Conservation (phyloP, 805 yeast genomes). For the Nakazawaea wyomingensis region DNA sequence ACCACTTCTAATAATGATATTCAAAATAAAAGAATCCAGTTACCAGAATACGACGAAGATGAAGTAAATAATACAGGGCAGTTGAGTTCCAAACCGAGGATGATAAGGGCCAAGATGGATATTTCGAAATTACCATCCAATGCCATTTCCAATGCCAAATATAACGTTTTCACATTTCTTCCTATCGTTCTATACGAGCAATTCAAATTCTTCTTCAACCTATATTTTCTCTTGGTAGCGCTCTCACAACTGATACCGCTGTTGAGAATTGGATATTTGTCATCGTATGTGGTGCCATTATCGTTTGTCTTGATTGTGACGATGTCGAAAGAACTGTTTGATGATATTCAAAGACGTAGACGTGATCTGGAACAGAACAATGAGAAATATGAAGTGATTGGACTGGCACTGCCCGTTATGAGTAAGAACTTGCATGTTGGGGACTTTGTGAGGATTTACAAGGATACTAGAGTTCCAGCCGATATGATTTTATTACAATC, state of each 20-base stretch:
- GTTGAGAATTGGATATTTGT: constrained; percentile 85
- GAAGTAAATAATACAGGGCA: constrained; percentile 3
- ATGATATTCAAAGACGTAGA: constrained; percentile 84
- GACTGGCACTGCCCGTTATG: constrained; percentile 36
- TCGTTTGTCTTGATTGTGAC: constrained; percentile 91
- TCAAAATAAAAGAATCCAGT: constrained; percentile 21
- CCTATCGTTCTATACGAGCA: constrained; percentile 92
- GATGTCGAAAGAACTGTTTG: constrained; percentile 93
- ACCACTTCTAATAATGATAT: constrained; percentile 13
- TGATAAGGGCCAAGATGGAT: constrained; percentile 34
- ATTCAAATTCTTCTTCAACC: constrained; percentile 92
- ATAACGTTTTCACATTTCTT: constrained; percentile 78
- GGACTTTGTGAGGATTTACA: constrained; percentile 71
- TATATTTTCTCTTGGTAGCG: constrained; percentile 89
- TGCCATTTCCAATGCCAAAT: constrained; percentile 90
- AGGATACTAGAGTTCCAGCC: constrained; percentile 88
- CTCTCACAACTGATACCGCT: constrained; percentile 88
- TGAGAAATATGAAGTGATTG: constrained; percentile 72
- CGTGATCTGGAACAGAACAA: constrained; percentile 87
- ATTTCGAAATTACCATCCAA: constrained; percentile 48
- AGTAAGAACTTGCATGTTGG: constrained; percentile 76
- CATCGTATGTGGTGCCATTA: constrained; percentile 89
- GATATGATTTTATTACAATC: constrained; percentile 84
- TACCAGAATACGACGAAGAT: constrained; percentile 21
- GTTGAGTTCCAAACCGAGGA: constrained; percentile 25